Base-by-base conservation (phyloP, 2,329 filamentous ascomycete species). In the Fusarium sp. region DNA sequence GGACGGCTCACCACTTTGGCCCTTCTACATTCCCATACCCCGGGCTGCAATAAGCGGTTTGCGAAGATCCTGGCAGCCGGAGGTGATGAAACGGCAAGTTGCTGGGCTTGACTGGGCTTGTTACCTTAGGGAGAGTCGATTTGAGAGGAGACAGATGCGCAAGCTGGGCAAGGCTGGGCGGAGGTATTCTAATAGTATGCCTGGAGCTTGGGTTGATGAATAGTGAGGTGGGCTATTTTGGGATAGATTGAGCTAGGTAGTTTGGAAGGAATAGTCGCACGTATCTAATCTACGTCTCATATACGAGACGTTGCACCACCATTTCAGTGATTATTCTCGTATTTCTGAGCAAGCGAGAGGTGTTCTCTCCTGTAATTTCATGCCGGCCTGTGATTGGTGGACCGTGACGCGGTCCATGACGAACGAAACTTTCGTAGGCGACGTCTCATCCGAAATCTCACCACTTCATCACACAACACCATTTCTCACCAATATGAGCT, bases 161-260 rank as follows among this genome's bases (percentile, higher is more conserved):
- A 70, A 58, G 20, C 6, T 27, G 6, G 14, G 4, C 5, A 67
- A 71, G 12, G 1, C 22, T 1, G 49, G 27, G 5, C 24, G 31
- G 16, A 55, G 2, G 8, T 27, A 0, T 11, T 33, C 6, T 42
- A 6, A 29, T 27, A 7, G 20, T 8, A 58, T 63, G 38, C 58
- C 64, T 4, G 59, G 64, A 20, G 24, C 64, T 51, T 66, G 64
- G 64, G 24, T 57, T 33, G 24, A 62, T 7, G 20, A 31, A n/a
- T 27, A 10, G 12, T 62, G 44, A 51, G n/a, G 20, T 17, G 8
- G n/a, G 11, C 4, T 10, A 5, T 35, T 1, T n/a, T n/a, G 3
- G 9, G n/a, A n/a, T n/a, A n/a, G n/a, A n/a, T n/a, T n/a, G n/a
- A n/a, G n/a, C n/a, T n/a, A n/a, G n/a, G n/a, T n/a, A n/a, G n/a